Base-by-base conservation (phyloP, 2,329 filamentous ascomycete genomes). In the Metarhizium rileyi region DNA sequence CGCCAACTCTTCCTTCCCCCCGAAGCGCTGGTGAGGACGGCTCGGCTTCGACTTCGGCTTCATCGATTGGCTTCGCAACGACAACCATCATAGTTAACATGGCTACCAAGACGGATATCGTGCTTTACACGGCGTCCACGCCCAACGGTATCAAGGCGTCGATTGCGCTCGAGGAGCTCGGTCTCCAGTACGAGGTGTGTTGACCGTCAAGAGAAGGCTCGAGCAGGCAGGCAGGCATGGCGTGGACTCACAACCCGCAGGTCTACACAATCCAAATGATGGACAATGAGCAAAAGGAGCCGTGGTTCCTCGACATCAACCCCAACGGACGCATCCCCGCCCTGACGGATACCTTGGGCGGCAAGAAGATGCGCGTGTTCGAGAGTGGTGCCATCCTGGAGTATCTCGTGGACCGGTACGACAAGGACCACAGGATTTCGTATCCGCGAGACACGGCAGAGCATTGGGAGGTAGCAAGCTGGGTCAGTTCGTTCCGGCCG, bases 291-390 rank as follows among this genome's bases (percentile, higher is more conserved):
- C 88, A 94, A 60, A 94, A 93, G 63, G 71, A 91, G 66, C 80
- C 80, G 16, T 94, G 87, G 88, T 96, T 91, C 69, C 77, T 94
- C 26, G 82, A 83, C 47, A 94, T 95, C 70, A 95, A 95, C 69
- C 90, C 90, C 55, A 95, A 95, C 65, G 90, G 90, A 55, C 86
- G 90, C 57, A 95, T 95, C 59, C 90, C 90, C 4, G 90, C 90
- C 50, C 61, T 95, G 46, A 93, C 87, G 7, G 90, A 95, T 68
- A 86, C 75, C 6, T 84, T 87, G 5, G 83, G 93, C 64, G 87
- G 87, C 57, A 72, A 85, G 64, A 71, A 73, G 30, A 88, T 95
- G 63, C 76, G 78, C 50, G 65, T 95, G 18, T 95, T 94, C 62
- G 90, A 95, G 69, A 87, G 81, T 55, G 89, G 87, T 50, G 80